Conservation (phyloP, 495 filamentous ascomycete genomes). For the Pseudomonodictys pantanalensis region DNA sequence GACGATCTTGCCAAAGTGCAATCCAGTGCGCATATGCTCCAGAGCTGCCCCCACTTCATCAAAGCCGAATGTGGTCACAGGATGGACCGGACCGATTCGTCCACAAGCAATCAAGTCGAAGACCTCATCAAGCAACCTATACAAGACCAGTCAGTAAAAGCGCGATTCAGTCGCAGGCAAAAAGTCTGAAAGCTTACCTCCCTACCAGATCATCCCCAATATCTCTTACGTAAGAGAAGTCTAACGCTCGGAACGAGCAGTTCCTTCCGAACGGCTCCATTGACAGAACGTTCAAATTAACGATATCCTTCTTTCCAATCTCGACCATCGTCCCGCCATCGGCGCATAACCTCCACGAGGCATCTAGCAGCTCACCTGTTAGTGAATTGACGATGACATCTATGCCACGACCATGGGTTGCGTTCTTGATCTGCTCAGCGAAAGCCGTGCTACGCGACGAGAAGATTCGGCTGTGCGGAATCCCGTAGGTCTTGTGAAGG, state of each 20-base stretch:
- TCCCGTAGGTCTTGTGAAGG: slow-evolving; percentile 4
- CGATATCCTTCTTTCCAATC: slow-evolving; percentile 41
- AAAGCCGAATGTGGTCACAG: slow-evolving; percentile 33
- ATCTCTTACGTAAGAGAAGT: slow-evolving; percentile 8
- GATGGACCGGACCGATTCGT: slow-evolving; percentile 43
- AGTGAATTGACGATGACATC: slow-evolving; percentile 13
- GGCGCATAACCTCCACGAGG: slow-evolving; percentile 39
- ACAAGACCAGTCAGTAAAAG: slow-evolving; percentile 1
- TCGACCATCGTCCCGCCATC: slow-evolving; percentile 40
- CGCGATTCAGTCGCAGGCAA: too few species aligned
- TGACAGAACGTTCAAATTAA: slow-evolving; percentile 33
- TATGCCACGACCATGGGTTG: slow-evolving; percentile 12
- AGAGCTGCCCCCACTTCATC: slow-evolving; percentile 34
- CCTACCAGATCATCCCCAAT: background rate
- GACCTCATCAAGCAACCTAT: slow-evolving; percentile 6
- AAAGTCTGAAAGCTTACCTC: background rate
- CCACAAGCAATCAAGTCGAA: slow-evolving; percentile 33
- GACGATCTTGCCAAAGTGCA: slow-evolving; percentile 50
- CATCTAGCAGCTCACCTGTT: slow-evolving; percentile 5
- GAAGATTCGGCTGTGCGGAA: slow-evolving; percentile 3
- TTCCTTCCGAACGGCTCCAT: slow-evolving; percentile 44
- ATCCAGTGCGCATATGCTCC: slow-evolving; percentile 40
- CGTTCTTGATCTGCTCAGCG: background rate
- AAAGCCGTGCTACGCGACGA: slow-evolving; percentile 2
- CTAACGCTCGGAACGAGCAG: slow-evolving; percentile 23